phyloP scores from a whole-genome alignment of 2,329 filamentous ascomycete species.

The Aureobasidium leucospermi region DNA sequence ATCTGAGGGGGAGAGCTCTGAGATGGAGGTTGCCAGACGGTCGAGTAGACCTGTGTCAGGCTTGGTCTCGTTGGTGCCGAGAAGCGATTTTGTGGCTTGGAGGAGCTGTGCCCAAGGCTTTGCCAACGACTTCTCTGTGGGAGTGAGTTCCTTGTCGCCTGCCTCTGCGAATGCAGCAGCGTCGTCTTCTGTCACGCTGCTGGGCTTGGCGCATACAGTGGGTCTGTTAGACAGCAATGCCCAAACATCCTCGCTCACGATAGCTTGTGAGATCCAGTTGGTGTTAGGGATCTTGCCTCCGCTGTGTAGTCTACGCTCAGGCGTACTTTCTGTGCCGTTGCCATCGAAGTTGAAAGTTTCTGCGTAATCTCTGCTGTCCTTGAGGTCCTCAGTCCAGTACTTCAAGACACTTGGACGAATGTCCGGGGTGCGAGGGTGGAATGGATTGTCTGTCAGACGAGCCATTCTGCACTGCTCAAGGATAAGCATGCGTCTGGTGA shows the following conservation, averaged over 20 bases:
- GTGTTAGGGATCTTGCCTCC: slow-evolving; percentile 18
- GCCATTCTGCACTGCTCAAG: slow-evolving; percentile 28
- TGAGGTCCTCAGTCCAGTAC: slow-evolving; percentile 23
- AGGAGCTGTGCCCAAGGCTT: slow-evolving; percentile 4
- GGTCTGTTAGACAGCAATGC: slow-evolving; percentile 4
- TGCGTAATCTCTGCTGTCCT: slow-evolving; percentile 29
- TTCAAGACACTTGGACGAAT: slow-evolving; percentile 19
- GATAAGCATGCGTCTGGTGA: slow-evolving; percentile 24
- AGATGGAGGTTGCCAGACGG: background rate
- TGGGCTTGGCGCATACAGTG: slow-evolving; percentile 11
- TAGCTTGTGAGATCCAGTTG: slow-evolving; percentile 18
- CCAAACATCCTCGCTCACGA: slow-evolving; percentile 16
- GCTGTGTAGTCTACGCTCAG: slow-evolving; percentile 14
- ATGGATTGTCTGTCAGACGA: slow-evolving; percentile 22
- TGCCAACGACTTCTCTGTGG: slow-evolving; percentile 4
- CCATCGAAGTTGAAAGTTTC: slow-evolving; percentile 26
- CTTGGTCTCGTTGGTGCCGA: slow-evolving; percentile 2
- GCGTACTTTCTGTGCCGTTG: slow-evolving; percentile 11
- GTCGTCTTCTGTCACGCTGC: slow-evolving; percentile 13
- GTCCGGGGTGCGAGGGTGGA: slow-evolving; percentile 4
- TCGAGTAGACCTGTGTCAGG: background rate
- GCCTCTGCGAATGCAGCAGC: slow-evolving; percentile 5
- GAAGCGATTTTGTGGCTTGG: slow-evolving; percentile 4
- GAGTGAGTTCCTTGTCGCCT: background rate
- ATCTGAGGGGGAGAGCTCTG: background rate